Evolutionary conservation across 805 yeast genomes (phyloP), one percentile per base, ranked within the genome.

Genomic region (Komagataella mondaviorum): DNA sequence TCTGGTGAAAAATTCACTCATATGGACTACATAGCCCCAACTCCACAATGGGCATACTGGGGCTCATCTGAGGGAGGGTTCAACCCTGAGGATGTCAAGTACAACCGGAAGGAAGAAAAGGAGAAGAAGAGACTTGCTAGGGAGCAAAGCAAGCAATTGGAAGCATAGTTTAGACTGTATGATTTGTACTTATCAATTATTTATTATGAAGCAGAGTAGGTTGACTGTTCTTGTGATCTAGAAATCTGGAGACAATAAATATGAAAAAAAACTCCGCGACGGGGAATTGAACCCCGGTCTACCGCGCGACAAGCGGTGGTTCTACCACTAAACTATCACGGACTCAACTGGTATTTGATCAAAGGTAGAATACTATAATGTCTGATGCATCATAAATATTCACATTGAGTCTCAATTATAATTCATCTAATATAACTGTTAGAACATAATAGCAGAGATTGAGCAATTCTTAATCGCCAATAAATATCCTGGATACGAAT

Each of bases 31-130:
- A 71, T 84, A 24, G 72, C 81, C 14, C 82, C 81, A 57, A 89
- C 97, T 0, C 96, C 96, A 0, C 78, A 75, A 30, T 89, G 96
- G 96, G 96, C 97, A 0, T 75, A 82, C 53, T 89, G 88, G 78
- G 97, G 96, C 1, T 79, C 90, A 20, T 75, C 77, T 12, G 78
- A 81, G 58, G 96, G 88, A 16, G 97, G 97, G 0, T 89, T 89
- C 70, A 88, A 84, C 57, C 97, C 97, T 2, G 87, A 75, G 2
- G 96, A 89, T 65, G 78, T 81, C 0, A 75, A 83, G 60, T 81
- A 69, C 56, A 80, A 76, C 58, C 72, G 88, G 57, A 81, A 81
- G 60, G 83, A 81, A 45, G 83, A 79, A 59, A 72, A 76, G 68
- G 58, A 69, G 60, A 79, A 68, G 66, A 77, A 69, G 62, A 75